Evolutionary conservation across 2,329 filamentous ascomycete genomes (phyloP).

Genomic region (Fusarium mundagurra): DNA sequence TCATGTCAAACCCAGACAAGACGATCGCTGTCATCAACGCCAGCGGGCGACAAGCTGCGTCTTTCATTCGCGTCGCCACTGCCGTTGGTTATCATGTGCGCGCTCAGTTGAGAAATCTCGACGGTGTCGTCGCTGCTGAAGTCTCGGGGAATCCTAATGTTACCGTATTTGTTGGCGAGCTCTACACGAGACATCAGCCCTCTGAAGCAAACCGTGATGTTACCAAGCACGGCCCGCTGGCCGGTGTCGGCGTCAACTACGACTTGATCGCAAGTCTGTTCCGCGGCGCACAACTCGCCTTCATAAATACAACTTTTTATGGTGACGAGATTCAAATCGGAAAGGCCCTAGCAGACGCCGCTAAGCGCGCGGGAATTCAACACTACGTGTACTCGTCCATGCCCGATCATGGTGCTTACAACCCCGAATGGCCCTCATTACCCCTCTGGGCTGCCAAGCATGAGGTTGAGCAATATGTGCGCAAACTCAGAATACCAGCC

Average conservation of each 20-base stretch:
- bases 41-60: conserved; percentile 94
- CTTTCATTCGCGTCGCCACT: conserved; percentile 91
- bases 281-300: conserved; percentile 84
- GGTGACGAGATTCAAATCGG: conserved; percentile 94
- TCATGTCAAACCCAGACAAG: conserved; percentile 72
- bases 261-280: conserved; percentile 82
- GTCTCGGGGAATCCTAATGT: conserved; percentile 83
- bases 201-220: conserved; percentile 68
- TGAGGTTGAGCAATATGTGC: conserved; percentile 89
- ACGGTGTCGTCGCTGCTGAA: conserved; percentile 89
- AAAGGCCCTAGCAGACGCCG: conserved; percentile 86
- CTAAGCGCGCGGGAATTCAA: conserved; percentile 82
- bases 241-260: conserved; percentile 74
- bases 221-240: conserved; percentile 72
- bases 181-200: conserved; percentile 66
- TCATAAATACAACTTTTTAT: conserved; percentile 98
- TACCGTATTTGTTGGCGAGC: conserved; percentile 70
- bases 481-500: conserved; percentile 81
- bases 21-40: conserved; percentile 96
- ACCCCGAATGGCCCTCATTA: conserved; percentile 79
- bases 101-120: conserved; percentile 87
- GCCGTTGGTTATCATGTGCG: conserved; percentile 94
- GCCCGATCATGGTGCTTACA: conserved; percentile 90
- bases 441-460: conserved; percentile 95
- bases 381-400: conserved; percentile 98